A percentile compares a stretch with the other conserved stretches of the same genome.
Conservation (phyloP, 2,329 filamentous ascomycete species). For the Ceratocystis destructans region DNA sequence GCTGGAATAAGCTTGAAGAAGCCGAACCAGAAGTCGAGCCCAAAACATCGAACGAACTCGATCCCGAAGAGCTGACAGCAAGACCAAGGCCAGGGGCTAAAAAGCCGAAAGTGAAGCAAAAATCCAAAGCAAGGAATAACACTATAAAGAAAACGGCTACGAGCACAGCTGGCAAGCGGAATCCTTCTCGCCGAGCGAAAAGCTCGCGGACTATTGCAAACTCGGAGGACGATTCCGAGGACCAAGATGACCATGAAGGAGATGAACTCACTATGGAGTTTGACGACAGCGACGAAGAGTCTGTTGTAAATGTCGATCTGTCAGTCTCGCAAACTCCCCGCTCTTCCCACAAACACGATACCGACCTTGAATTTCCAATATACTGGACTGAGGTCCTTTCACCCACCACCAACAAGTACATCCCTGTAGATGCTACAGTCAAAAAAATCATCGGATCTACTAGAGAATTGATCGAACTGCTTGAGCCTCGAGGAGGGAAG, state of each 20-base stretch:
- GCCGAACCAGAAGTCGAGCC: conserved; percentile 41
- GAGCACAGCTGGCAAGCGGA: conserved; percentile 7
- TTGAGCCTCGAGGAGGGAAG: conserved; percentile 71
- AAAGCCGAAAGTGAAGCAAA: conserved; percentile 4
- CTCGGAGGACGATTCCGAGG: conserved; percentile 1
- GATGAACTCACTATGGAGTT: conserved; percentile 25
- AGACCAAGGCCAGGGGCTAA: neutral
- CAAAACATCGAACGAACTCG: neutral
- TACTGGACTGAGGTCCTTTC: conserved; percentile 93
- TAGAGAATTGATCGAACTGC: conserved; percentile 54
- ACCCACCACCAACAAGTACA: conserved; percentile 61
- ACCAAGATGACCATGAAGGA: conserved; percentile 19
- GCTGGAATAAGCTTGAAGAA: conserved; percentile 78
- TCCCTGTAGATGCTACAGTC: conserved; percentile 65
- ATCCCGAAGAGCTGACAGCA: neutral
- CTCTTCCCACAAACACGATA: conserved; percentile 46
- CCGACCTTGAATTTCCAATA: conserved; percentile 66
- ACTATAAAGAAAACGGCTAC: neutral
- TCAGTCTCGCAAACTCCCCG: conserved; percentile 21
- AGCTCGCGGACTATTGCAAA: conserved; percentile 2
- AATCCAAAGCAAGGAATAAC: neutral
- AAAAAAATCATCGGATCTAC: conserved; percentile 56
- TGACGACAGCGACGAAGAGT: conserved; percentile 44
- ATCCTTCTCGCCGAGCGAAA: conserved; percentile 8
- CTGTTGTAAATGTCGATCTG: conserved; percentile 29